Evolutionary conservation across 352 stramenopile species (phyloP).

Genomic region (Pythium utonaiense): DNA sequence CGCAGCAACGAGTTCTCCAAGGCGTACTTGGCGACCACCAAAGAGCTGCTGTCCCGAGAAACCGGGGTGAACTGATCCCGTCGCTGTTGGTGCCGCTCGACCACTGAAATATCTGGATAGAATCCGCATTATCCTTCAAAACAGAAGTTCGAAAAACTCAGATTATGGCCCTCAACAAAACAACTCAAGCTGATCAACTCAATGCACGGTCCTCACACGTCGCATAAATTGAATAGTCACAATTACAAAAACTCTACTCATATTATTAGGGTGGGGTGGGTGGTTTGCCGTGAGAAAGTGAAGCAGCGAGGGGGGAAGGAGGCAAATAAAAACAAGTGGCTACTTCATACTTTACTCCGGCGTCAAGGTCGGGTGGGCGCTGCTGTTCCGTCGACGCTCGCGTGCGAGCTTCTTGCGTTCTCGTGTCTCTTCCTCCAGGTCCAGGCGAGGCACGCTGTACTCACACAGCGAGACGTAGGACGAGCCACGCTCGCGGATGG

Average conservation of each 20-base stretch:
- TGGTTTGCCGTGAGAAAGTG: no score
- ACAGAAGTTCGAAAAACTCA: constrained; percentile 22
- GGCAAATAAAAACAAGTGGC: constrained; percentile 16
- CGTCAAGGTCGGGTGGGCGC: constrained; percentile 40
- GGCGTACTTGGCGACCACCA: constrained; percentile 62
- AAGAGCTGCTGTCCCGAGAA: constrained; percentile 68
- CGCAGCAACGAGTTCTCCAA: constrained; percentile 66
- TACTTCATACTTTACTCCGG: constrained; percentile 56
- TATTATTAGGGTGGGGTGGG: not conserved
- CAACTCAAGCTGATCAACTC: not conserved
- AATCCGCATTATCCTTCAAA: not conserved
- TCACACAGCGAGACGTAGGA: constrained; percentile 80
- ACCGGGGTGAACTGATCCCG: constrained; percentile 26
- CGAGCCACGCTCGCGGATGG: constrained; percentile 61
- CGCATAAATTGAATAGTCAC: not conserved
- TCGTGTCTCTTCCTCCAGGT: constrained; percentile 60
- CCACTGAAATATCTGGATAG: constrained; percentile 20
- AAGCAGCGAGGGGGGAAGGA: not conserved
- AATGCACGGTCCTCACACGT: no score
- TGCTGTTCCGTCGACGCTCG: constrained; percentile 75
- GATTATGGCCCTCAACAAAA: constrained; percentile 11
- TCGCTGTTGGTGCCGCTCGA: constrained; percentile 7
- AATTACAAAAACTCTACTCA: constrained; percentile 1
- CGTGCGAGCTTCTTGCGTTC: constrained; percentile 71
- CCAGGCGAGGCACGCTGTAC: constrained; percentile 68